Evolutionary conservation across 805 yeast species (phyloP).

Genomic region (Ogataea nitratoaversa): DNA sequence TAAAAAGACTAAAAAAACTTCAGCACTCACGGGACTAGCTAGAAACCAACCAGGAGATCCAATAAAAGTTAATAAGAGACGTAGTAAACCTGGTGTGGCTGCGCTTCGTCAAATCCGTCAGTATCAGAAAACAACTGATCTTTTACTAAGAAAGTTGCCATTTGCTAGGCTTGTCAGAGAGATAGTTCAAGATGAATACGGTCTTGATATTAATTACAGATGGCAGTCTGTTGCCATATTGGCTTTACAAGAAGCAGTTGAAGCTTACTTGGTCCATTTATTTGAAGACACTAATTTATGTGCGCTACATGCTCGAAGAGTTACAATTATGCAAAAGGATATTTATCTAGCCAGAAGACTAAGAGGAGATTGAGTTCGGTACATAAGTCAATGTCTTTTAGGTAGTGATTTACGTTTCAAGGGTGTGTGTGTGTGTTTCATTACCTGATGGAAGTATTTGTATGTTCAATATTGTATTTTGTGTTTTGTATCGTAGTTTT

Average conservation of each 20-base stretch:
- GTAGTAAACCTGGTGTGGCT: conserved; percentile 56
- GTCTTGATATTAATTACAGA: conserved; percentile 52
- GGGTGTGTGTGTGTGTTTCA: no score
- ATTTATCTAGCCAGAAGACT: conserved; percentile 76
- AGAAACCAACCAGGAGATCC: conserved; percentile 57
- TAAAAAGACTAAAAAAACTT: conserved; percentile 3
- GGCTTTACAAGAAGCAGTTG: conserved; percentile 79
- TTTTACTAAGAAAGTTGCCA: conserved; percentile 66
- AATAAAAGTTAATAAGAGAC: conserved; percentile 27
- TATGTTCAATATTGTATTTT: no score
- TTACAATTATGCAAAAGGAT: conserved; percentile 83
- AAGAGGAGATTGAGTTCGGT: conserved; percentile 47
- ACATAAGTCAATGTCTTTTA: no score
- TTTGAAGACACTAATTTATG: conserved; percentile 74
- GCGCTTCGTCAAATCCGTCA: conserved; percentile 67
- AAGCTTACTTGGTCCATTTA: conserved; percentile 68
- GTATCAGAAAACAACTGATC: conserved; percentile 64
- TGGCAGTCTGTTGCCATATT: conserved; percentile 79
- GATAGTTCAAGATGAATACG: conserved; percentile 58
- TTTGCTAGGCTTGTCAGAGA: conserved; percentile 75
- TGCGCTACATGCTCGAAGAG: conserved; percentile 77
- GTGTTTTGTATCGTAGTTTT: no score
- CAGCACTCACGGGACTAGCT: conserved; percentile 30
- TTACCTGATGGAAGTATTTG: no score
- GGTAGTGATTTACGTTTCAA: no score